Evolutionary conservation across 257 asterid species (phyloP), one percentile per base, ranked within the genome.

Genomic region (Solanum paucissectum): DNA sequence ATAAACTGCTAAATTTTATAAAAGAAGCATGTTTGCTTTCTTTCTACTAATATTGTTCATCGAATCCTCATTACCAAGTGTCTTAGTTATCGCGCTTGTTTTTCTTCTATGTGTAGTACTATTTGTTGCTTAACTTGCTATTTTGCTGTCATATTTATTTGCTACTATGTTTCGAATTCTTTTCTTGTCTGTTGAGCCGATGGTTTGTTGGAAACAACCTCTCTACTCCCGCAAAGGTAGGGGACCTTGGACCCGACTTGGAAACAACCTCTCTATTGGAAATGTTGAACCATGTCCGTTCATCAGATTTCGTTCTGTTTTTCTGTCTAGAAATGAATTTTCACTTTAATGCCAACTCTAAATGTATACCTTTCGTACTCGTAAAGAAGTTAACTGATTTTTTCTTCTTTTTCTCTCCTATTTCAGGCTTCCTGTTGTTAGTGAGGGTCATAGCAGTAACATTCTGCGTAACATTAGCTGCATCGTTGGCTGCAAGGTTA

Each of bases 361-460:
- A 77, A 49, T n/a, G 12, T 75, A 21, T 12, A 11, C 12, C 29
- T 23, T 75, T 38, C 83, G 27, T 75, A n/a, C 34, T 38, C 33
- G 9, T 75, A 37, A 3, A 21, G 13, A 37, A 75, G 27, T 13
- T 6, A 10, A 23, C 23, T 29, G 11, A 38, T 44, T 32, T 36
- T 46, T n/a, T 7, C 46, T 55, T 72, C 37, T 40, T 64, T 37
- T 77, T 60, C n/a, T 4, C 62, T 89, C 62, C 86, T 7, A 52
- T 75, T 34, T 72, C 89, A 95, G 98, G 98, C 23, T 92, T 89
- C 83, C 91, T 94, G 58, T 90, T 96, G 40, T 91, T 96, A 23
- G 88, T 93, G 90, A 94, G 98, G 89, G 99, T 96, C n/a, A 92
- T 95, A 82, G 98, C 99, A 0, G 98, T 89, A 87, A 96, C 98